Base-by-base conservation (phyloP, 2,329 filamentous ascomycete genomes). In the Trichoderma gracile region DNA sequence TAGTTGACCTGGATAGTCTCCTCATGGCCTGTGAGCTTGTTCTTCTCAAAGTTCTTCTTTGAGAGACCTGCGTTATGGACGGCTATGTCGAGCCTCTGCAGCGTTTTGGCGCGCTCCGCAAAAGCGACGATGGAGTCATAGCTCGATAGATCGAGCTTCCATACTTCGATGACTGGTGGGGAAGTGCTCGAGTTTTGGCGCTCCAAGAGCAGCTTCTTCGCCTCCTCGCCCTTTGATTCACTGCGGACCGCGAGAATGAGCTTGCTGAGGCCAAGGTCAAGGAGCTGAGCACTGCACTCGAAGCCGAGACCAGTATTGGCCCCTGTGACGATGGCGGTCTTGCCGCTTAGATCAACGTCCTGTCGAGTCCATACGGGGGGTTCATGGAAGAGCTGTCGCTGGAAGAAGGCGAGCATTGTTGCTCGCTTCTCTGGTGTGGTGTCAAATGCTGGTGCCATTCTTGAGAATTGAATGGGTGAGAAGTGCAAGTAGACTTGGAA, bases 271-370 rank as follows among this genome's bases (percentile, higher is more conserved):
- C 57, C 57, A 52, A 61, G 57, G 10, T 53, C 57, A 7, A 52
- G 38, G 14, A 61, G 57, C 23, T 61, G 57, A 21, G 17, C 23
- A 14, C 33, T 38, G 19, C 46, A 52, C n/a, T 61, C 57, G 30
- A 61, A 52, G 17, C 57, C 57, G 12, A 61, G 57, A 5, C 57
- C 57, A 1, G 46, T 61, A n/a, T 61, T 61, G 17, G 47, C 52
- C 7, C 57, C 57, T 27, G 46, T 61, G 23, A 61, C 23, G 17
- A 61, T 61, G 14, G 57, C 57, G 14, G 57, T 61, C n/a, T 61
- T 53, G 3, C 57, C 57, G 7, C n/a, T 52, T 6, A 60, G 21
- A 21, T 60, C 33, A 2, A 9, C 33, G 21, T 60, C 57, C n/a
- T 60, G 50, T 27, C 15, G 46, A n/a, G 46, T 60, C 57, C 57